Percentiles rank a stretch among this genome's conserved stretches.
These are phyloP conservation scores for Basipetospora chlamydospora DNA, from an alignment of 2,329 filamentous ascomycete genomes.

Conservation along the genomic window DNA sequence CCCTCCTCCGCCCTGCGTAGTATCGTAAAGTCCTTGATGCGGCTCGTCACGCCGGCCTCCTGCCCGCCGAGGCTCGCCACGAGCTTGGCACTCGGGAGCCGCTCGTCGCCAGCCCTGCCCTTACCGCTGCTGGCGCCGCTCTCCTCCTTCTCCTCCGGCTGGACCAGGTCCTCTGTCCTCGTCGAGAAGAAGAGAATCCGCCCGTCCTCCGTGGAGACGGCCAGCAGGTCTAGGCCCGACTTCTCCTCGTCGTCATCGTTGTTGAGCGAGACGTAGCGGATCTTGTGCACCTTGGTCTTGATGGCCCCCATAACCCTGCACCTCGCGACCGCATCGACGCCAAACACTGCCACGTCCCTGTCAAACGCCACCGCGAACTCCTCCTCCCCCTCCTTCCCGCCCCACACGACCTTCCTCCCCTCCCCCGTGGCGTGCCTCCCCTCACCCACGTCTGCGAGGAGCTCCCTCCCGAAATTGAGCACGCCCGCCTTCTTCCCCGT, in stretches of 20 bases:
- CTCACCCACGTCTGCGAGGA: slow-evolving; percentile 64
- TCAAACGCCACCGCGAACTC: slow-evolving; percentile 88
- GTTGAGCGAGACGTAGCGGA: slow-evolving; percentile 58
- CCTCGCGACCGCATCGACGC: slow-evolving; percentile 71
- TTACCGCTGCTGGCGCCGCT: slow-evolving; percentile 22
- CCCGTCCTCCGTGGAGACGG: slow-evolving; percentile 81
- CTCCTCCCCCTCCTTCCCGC: slow-evolving; percentile 51
- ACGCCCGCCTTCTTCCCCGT: slow-evolving; percentile 93
- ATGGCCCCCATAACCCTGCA: slow-evolving; percentile 56
- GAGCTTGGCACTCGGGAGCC: slow-evolving; percentile 45
- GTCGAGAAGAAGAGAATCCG: slow-evolving; percentile 74
- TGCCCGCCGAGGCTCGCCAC: slow-evolving; percentile 69
- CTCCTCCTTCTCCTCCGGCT: slow-evolving; percentile 4
- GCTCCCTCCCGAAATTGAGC: slow-evolving; percentile 62
- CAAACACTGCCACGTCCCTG: slow-evolving; percentile 69
- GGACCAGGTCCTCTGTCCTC: slow-evolving; percentile 29
- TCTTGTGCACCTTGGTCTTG: slow-evolving; percentile 68
- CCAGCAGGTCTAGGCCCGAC: slow-evolving; percentile 34
- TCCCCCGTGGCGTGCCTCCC: slow-evolving; percentile 66
- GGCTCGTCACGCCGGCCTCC: slow-evolving; percentile 46
- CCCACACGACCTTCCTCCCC: slow-evolving; percentile 71
- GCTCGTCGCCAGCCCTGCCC: slow-evolving; percentile 16
- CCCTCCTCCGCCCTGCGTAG: slow-evolving; percentile 29
- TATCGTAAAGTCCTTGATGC: slow-evolving; percentile 81
- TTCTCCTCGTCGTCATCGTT: slow-evolving; percentile 32